Conservation (phyloP, 352 stramenopile genomes). For the Globisporangium sylvaticum region DNA sequence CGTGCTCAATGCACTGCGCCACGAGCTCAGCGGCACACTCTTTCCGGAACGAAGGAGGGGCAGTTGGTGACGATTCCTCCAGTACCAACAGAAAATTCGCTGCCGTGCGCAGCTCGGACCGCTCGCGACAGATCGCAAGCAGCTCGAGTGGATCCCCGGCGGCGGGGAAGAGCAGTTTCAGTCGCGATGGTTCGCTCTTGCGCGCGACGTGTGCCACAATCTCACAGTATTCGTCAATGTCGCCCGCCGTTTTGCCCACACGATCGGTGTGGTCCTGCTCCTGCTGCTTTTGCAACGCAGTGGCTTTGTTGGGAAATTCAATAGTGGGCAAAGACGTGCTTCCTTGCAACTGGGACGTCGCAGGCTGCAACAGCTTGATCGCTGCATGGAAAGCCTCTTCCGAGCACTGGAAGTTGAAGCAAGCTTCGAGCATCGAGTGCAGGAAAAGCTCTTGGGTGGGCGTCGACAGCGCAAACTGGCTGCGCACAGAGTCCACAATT, state of each 20-base stretch:
- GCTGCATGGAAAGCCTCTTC: slow-evolving; percentile 37
- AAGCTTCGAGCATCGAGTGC: slow-evolving; percentile 72
- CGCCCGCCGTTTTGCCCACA: slow-evolving; percentile 11
- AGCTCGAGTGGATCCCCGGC: slow-evolving; percentile 68
- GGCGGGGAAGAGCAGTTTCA: slow-evolving; percentile 62
- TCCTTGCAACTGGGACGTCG: background rate
- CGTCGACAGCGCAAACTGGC: slow-evolving; percentile 57
- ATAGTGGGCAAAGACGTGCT: background rate
- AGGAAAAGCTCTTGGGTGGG: slow-evolving; percentile 78
- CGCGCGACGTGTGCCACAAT: slow-evolving; percentile 80
- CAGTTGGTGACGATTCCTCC: slow-evolving; percentile 51
- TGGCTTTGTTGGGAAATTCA: background rate
- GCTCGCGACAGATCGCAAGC: slow-evolving; percentile 53
- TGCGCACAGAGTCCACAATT: slow-evolving; percentile 42
- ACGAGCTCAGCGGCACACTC: slow-evolving; percentile 60
- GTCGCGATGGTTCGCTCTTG: slow-evolving; percentile 78
- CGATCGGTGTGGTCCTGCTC: background rate
- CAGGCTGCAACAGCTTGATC: slow-evolving; percentile 49
- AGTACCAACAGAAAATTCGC: slow-evolving; percentile 83
- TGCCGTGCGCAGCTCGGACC: slow-evolving; percentile 68
- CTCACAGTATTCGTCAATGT: slow-evolving; percentile 81
- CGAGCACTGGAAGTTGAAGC: slow-evolving; percentile 43
- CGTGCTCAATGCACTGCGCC: slow-evolving; percentile 67
- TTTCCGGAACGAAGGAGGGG: slow-evolving; percentile 33
- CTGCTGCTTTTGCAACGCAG: background rate